Percentiles rank a stretch among this genome's conserved stretches.
Conservation (phyloP, 1,139 yeast species). For the Oligophagozyma castellii region DNA sequence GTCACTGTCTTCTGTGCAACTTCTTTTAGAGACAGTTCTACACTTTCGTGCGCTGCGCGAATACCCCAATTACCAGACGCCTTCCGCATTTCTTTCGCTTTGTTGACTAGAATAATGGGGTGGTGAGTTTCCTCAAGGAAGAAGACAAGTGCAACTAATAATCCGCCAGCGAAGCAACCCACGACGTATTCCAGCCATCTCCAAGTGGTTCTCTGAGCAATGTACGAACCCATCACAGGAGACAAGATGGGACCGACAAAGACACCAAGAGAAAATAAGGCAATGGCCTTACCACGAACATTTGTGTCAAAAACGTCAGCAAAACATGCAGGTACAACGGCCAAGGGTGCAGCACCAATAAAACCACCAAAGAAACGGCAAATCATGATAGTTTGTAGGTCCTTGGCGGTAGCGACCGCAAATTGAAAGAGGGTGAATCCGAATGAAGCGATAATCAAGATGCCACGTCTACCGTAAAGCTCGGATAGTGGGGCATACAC, state of each 20-base stretch:
- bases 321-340: slow-evolving; percentile 72
- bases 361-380: slow-evolving; percentile 68
- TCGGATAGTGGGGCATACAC: slow-evolving; percentile 76
- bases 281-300: slow-evolving; percentile 55
- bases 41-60: slow-evolving; percentile 71
- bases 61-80: slow-evolving; percentile 62
- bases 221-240: slow-evolving; percentile 60
- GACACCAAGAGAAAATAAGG: slow-evolving; percentile 48
- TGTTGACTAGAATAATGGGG: slow-evolving; percentile 40
- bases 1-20: slow-evolving; percentile 55
- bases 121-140: slow-evolving; percentile 54
- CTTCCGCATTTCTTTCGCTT: slow-evolving; percentile 49
- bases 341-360: slow-evolving; percentile 69
- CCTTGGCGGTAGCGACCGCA: slow-evolving; percentile 61
- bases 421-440: slow-evolving; percentile 49
- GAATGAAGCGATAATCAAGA: slow-evolving; percentile 40
- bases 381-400: slow-evolving; percentile 56
- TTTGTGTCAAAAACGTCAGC: slow-evolving; percentile 56
- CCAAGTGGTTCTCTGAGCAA: slow-evolving; percentile 49
- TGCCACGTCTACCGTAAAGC: slow-evolving; percentile 52
- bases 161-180: slow-evolving; percentile 43
- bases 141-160: slow-evolving; percentile 28
- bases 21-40: slow-evolving; percentile 45
- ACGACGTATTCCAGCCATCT: slow-evolving; percentile 61
- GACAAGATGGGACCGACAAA: slow-evolving; percentile 66